phyloP scores from a whole-genome alignment of 148 eudicot genomes.

The Rhododendron simsii region DNA sequence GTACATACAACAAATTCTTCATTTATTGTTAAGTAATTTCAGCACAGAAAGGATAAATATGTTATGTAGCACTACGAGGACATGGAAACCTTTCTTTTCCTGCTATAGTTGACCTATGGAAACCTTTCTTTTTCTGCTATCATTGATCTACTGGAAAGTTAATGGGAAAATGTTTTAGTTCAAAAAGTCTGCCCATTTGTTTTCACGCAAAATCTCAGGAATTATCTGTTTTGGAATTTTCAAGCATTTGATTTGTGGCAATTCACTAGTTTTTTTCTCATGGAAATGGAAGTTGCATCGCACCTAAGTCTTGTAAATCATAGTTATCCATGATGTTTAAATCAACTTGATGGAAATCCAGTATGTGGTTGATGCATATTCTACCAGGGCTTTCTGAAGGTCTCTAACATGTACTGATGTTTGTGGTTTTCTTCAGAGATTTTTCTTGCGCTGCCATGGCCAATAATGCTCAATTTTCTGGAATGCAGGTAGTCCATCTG shows the following conservation, averaged over 20 bases:
- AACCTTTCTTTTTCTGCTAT: background rate
- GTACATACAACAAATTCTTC: background rate
- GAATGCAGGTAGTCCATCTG: slow-evolving; percentile 32
- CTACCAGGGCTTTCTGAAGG: background rate
- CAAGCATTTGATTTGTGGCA: background rate
- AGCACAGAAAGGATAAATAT: background rate
- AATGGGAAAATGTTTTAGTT: background rate
- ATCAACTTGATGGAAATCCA: background rate
- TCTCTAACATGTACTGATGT: slow-evolving; percentile 5
- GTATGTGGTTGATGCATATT: background rate
- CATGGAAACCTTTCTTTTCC: background rate
- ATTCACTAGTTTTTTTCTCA: background rate
- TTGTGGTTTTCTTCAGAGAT: slow-evolving; percentile 18
- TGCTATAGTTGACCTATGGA: background rate
- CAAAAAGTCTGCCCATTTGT: background rate
- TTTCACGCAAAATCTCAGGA: background rate
- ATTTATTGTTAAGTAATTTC: background rate
- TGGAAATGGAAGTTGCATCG: background rate
- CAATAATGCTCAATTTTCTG: slow-evolving; percentile 33
- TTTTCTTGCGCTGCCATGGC: slow-evolving; percentile 23
- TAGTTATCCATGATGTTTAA: background rate
- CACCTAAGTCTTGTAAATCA: background rate
- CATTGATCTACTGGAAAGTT: background rate
- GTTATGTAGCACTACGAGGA: background rate
- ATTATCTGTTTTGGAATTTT: background rate